phyloP scores from a whole-genome alignment of 1,284 basidiomycete species.

The Boletus semigastroideus region DNA sequence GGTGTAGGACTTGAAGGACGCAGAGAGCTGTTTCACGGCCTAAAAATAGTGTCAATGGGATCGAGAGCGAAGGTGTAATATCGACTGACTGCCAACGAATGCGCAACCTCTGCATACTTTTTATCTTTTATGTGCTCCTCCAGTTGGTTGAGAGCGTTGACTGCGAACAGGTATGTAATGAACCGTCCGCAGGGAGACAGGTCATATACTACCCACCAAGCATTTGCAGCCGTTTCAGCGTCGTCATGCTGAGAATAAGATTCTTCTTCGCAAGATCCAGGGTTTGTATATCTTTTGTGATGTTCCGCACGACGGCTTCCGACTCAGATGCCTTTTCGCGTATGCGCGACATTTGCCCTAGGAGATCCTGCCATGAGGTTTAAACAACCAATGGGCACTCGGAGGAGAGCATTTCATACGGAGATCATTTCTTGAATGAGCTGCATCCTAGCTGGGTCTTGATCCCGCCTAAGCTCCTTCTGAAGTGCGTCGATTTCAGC shows the following conservation, averaged over 20 bases:
- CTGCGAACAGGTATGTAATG: conserved; percentile 40
- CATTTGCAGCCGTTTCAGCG: conserved; percentile 90
- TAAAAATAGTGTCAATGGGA: conserved; percentile 33
- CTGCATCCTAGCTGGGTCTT: conserved; percentile 84
- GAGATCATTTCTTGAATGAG: conserved; percentile 92
- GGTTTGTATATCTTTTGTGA: conserved; percentile 95
- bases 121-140: conserved; percentile 76
- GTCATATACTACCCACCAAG: conserved; percentile 58
- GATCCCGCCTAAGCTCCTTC: conserved; percentile 66
- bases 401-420: conserved; percentile 42
- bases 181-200: not conserved
- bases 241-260: conserved; percentile 86
- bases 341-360: conserved; percentile 92
- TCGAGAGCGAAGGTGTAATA: not conserved
- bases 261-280: conserved; percentile 96
- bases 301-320: conserved; percentile 92
- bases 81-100: conserved; percentile 68
- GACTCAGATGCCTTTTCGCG: conserved; percentile 95
- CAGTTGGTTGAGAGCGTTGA: conserved; percentile 80
- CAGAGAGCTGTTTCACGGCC: conserved; percentile 86
- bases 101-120: conserved; percentile 81
- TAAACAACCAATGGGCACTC: conserved; percentile 1
- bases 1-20: conserved; percentile 73
- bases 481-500: conserved; percentile 73
- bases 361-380: conserved; percentile 64